Evolutionary conservation across 2,329 filamentous ascomycete species (phyloP).

Genomic region (Monilinia fructigena): DNA sequence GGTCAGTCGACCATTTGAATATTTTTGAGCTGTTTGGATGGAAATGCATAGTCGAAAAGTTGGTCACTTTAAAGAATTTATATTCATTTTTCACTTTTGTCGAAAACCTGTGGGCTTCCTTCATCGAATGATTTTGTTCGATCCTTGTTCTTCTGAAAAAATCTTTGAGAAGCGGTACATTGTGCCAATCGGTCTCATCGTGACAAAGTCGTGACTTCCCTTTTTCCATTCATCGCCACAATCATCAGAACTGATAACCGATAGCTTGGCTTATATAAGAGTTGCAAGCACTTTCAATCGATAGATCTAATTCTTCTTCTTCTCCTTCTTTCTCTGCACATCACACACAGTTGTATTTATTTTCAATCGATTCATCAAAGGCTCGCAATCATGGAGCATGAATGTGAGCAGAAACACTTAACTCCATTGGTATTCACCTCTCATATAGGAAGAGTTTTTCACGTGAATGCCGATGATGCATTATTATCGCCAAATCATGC

Average conservation of each 20-base stretch:
- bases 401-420: constrained; percentile 14
- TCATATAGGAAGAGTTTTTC: constrained; percentile 23
- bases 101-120: not conserved
- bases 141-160: not conserved
- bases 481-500: constrained; percentile 13
- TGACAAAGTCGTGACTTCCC: constrained; percentile 6
- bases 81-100: not conserved
- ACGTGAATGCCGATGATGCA: constrained; percentile 22
- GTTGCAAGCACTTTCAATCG: not conserved
- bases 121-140: not conserved
- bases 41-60: not conserved
- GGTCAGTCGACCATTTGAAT: no score
- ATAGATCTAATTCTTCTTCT: no score
- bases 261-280: rapidly evolving
- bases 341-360: not conserved
- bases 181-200: not conserved
- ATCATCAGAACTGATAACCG: not conserved
- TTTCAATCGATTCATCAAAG: not conserved
- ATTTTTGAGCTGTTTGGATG: not conserved
- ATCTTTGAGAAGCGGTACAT: not conserved
- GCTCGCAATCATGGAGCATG: constrained; percentile 13
- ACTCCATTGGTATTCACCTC: constrained; percentile 24
- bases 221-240: not conserved
- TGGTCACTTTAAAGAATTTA: not conserved
- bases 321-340: not conserved